Evolutionary conservation across 306 rosid species (phyloP).

Genomic region (Sicyos edulis): DNA sequence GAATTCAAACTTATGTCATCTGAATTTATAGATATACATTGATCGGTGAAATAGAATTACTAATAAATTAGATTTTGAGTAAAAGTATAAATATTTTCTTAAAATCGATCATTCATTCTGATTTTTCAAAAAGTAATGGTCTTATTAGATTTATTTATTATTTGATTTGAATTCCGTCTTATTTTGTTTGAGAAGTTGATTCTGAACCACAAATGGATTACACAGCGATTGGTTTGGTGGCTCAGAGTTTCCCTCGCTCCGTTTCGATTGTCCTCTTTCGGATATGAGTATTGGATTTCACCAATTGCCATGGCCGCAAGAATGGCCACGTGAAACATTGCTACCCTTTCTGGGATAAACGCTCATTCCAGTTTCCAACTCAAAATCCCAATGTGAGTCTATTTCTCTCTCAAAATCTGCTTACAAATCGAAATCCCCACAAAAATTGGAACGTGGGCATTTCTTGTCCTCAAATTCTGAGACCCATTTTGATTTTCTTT

Average conservation of each 20-base stretch:
- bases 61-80: no score
- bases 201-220: neutral
- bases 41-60: no score
- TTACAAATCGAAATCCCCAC: neutral
- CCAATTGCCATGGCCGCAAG: constrained; percentile 9
- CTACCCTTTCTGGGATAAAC: neutral
- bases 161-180: no score
- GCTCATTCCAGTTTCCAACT: constrained; percentile 19
- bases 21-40: no score
- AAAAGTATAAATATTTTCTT: no score
- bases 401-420: neutral
- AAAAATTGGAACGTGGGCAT: constrained; percentile 6
- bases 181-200: no score
- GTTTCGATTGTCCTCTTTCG: constrained; percentile 5
- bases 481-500: neutral
- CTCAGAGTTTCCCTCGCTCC: neutral
- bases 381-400: neutral
- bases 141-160: no score
- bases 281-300: neutral
- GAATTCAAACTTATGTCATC: no score
- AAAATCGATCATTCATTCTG: no score
- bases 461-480: constrained; percentile 10
- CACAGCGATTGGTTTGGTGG: neutral
- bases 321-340: constrained; percentile 12
- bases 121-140: no score